Conservation (phyloP, 192 early-diverging fungal genomes). For the Entophlyctis luteolus region DNA sequence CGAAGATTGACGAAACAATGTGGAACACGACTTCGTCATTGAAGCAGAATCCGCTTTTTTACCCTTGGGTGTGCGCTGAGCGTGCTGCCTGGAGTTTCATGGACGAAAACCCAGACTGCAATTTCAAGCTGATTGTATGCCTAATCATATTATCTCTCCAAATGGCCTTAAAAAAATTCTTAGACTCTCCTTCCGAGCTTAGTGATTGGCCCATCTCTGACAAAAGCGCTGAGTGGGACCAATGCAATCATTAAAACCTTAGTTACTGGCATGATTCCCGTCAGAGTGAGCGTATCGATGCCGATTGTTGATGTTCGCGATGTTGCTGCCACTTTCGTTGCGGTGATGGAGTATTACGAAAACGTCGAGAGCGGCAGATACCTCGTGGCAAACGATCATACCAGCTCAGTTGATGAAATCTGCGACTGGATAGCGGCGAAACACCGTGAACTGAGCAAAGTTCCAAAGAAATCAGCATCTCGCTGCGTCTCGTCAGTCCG, state of each 20-base stretch:
- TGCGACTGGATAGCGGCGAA: neutral
- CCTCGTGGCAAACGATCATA: neutral
- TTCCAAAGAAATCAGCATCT: neutral
- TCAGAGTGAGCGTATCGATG: neutral
- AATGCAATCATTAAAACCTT: neutral
- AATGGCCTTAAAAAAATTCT: neutral
- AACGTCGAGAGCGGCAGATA: conserved; percentile 12
- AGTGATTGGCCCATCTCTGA: neutral
- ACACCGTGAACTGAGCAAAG: neutral
- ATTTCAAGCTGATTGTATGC: conserved; percentile 1
- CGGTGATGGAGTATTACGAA: neutral
- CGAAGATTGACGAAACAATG: neutral
- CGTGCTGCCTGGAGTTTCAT: conserved; percentile 33
- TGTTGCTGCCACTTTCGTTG: conserved; percentile 21
- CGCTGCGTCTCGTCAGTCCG: too few relatives aligned
- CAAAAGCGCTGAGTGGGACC: neutral
- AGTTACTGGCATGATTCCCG: neutral
- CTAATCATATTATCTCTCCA: neutral
- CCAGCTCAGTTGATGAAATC: neutral
- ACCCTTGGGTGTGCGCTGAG: conserved; percentile 25
- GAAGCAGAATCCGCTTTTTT: conserved; percentile 6
- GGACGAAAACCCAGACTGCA: conserved; percentile 18
- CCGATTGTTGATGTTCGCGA: conserved; percentile 32
- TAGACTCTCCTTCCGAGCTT: neutral
- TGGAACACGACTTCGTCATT: neutral